Percentiles rank a stretch among this genome's conserved stretches.
Conservation (phyloP, 768 basidiomycete genomes). For the Gyrodon lividus region DNA sequence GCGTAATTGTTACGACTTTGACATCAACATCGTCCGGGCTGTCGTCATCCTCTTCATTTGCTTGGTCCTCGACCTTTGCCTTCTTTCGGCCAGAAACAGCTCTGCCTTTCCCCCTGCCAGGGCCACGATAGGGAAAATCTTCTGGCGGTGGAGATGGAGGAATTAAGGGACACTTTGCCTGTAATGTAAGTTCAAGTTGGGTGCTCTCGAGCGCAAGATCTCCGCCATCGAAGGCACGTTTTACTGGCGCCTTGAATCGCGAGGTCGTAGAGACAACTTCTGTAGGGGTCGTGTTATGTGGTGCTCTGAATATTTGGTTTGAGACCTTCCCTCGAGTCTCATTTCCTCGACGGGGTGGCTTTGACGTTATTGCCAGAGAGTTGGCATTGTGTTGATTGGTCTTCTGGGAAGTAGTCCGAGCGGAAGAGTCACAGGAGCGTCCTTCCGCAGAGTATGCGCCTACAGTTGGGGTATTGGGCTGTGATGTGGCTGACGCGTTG, state of each 20-base stretch:
- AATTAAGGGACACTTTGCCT: conserved; percentile 40
- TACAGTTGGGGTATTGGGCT: neutral
- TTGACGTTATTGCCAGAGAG: conserved; percentile 1
- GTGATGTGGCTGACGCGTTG: neutral
- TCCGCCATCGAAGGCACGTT: conserved; percentile 42
- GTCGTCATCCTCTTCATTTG: conserved; percentile 25
- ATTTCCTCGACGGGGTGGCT: neutral
- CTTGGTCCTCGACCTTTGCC: conserved; percentile 39
- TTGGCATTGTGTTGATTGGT: neutral
- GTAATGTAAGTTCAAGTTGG: neutral
- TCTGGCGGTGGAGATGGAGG: conserved; percentile 70
- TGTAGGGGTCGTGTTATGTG: neutral
- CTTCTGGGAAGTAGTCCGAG: conserved; percentile 1
- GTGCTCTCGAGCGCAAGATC: conserved; percentile 16
- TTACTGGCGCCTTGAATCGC: conserved; percentile 35
- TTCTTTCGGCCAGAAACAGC: conserved; percentile 47
- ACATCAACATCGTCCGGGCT: conserved; percentile 16
- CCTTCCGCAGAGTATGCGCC: neutral
- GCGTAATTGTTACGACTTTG: conserved; percentile 21
- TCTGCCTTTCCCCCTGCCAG: conserved; percentile 42
- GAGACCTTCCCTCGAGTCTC: conserved; percentile 6
- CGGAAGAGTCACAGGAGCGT: neutral
- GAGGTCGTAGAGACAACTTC: neutral
- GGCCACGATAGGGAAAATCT: conserved; percentile 26
- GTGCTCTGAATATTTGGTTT: conserved; percentile 8